Evolutionary conservation across 2,329 filamentous ascomycete genomes (phyloP), one percentile per base, ranked within the genome.

Genomic region (Aureobasidium namibiae): DNA sequence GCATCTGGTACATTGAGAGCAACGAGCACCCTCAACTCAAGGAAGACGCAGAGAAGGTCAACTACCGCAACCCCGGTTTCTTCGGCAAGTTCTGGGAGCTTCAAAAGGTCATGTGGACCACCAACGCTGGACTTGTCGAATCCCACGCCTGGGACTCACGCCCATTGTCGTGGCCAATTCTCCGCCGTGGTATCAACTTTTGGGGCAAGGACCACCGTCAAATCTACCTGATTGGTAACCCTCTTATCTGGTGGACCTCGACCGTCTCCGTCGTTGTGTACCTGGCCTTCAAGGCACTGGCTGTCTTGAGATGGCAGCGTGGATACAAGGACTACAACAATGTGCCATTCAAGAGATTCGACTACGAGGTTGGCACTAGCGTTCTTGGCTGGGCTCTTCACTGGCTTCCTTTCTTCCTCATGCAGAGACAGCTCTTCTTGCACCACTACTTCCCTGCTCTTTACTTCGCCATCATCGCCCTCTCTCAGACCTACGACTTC

Each of bases 61-160:
- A 97, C 77, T 99, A 99, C 76, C 85, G 84, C 68, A 87, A 92
- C 67, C 94, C 92, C 14, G 91, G 92, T 29, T 99, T 99, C 83
- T 86, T 99, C 63, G 90, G 90, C 69, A 99, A 99, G 74, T 99
- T 99, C 78, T 91, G 88, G 84, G 94, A 99, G 76, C 81, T 99
- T 45, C 92, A 99, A 72, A 87, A 89, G 74, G 94, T 99, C 64
- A 99, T 99, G 94, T 99, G 94, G 94, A 91, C 83, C 68, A 99
- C 94, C 36, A 99, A 99, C 70, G 94, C 94, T 33, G 94, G 94
- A 44, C 84, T 99, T 50, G 90, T 94, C 26, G 94, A 99, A 69
- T 96, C 92, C 18, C 94, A 99, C 71, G 90, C 92, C 56, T 99
- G 95, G 94, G 94, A 99, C 72, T 97, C 94, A 48, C 89, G 94